phyloP scores from a whole-genome alignment of 2,329 filamentous ascomycete species.

The Macrophomina tecta region DNA sequence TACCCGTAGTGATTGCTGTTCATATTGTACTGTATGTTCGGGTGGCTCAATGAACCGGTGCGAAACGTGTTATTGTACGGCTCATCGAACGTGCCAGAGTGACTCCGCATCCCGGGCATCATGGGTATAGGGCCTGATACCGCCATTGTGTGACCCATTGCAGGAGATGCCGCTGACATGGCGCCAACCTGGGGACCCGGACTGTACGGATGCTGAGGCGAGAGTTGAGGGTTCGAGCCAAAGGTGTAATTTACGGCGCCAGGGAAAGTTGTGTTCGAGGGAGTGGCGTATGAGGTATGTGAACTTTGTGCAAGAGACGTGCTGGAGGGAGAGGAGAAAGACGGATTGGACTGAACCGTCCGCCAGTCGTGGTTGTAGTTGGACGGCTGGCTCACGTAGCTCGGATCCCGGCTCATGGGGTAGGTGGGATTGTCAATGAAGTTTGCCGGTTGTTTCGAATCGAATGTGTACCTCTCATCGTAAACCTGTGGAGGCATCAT shows the following conservation, averaged over 20 bases:
- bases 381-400: slow-evolving; percentile 24
- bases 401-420: slow-evolving; percentile 25
- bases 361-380: slow-evolving; percentile 26
- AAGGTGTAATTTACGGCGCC: slow-evolving; percentile 25
- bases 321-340: slow-evolving; percentile 21
- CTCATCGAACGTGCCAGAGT: slow-evolving; percentile 14
- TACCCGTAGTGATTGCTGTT: slow-evolving; percentile 19
- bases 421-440: slow-evolving; percentile 21
- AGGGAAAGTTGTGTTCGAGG: slow-evolving; percentile 24
- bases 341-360: slow-evolving; percentile 19
- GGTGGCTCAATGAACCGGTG: slow-evolving; percentile 22
- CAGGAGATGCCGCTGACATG: slow-evolving; percentile 22
- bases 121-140: slow-evolving; percentile 4
- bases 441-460: slow-evolving; percentile 16
- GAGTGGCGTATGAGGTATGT: slow-evolving; percentile 17
- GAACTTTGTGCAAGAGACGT: slow-evolving; percentile 24
- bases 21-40: slow-evolving; percentile 25
- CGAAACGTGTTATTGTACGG: slow-evolving; percentile 23
- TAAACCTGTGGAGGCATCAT: slow-evolving; percentile 26
- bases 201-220: slow-evolving; percentile 21
- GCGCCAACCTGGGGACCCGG: slow-evolving; percentile 16
- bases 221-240: slow-evolving; percentile 20
- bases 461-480: slow-evolving; percentile 20
- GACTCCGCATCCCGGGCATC: slow-evolving; percentile 24
- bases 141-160: slow-evolving; percentile 17